Conservation (phyloP, 2,329 filamentous ascomycete genomes). For the Aureobasidium sp. region DNA sequence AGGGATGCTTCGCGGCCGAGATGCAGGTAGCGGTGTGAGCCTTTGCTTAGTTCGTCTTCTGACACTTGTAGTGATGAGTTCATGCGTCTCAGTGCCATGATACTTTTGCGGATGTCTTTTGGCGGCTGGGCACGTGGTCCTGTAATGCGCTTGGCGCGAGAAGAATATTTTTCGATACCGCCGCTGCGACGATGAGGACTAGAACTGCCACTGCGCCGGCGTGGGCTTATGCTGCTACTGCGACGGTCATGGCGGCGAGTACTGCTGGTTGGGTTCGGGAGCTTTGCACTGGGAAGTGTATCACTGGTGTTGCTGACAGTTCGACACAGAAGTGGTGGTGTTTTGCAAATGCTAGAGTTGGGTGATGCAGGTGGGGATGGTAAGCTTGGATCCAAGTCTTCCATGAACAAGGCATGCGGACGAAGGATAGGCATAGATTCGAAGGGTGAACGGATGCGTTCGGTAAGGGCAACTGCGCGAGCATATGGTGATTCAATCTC, state of each 20-base stretch:
- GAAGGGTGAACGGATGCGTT: neutral
- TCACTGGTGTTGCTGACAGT: neutral
- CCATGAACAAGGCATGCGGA: neutral
- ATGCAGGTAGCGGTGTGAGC: conserved; percentile 30
- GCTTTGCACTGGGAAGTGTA: neutral
- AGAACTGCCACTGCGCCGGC: neutral
- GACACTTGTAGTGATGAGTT: conserved; percentile 22
- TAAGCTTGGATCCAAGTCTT: conserved; percentile 1
- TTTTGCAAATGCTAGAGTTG: conserved; percentile 2
- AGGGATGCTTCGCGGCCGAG: conserved; percentile 32
- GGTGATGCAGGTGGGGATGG: conserved; percentile 1
- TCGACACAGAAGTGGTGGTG: neutral
- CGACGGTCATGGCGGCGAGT: neutral
- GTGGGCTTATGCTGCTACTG: neutral
- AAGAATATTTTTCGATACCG: neutral
- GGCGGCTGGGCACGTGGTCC: conserved; percentile 28
- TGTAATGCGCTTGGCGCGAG: neutral
- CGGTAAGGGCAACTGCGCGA: neutral
- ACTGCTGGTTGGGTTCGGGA: neutral
- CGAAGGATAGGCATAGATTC: neutral
- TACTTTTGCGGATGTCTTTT: conserved; percentile 29
- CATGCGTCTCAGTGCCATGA: conserved; percentile 34
- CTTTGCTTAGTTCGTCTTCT: conserved; percentile 16
- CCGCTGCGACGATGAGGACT: neutral
- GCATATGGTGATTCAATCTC: neutral